phyloP scores from a whole-genome alignment of 1,284 basidiomycete genomes.

The Microbotryum lychnidis-dioicae region DNA sequence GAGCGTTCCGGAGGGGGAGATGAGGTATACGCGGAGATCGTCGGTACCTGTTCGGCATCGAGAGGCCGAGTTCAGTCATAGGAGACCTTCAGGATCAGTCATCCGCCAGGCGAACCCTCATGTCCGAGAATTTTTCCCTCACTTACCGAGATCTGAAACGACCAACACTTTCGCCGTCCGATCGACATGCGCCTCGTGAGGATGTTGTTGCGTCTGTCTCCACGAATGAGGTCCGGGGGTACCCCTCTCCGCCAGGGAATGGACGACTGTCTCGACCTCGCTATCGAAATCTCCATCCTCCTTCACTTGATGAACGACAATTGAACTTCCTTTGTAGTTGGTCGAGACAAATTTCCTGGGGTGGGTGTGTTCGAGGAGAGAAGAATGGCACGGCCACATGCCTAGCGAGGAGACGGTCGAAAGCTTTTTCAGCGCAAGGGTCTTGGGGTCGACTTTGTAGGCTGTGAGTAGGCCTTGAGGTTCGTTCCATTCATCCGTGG shows the following conservation, averaged over 20 bases:
- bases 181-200: constrained; percentile 25
- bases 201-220: constrained; percentile 23
- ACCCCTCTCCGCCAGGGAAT: constrained; percentile 1
- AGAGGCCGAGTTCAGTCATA: no score
- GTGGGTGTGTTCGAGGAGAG: background rate
- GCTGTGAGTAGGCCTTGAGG: constrained; percentile 2
- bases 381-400: constrained; percentile 19
- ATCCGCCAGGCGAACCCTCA: no score
- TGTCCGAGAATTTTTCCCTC: no score
- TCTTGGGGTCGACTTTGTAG: background rate
- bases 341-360: constrained; percentile 11
- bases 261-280: background rate
- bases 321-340: constrained; percentile 19
- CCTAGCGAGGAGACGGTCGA: constrained; percentile 7
- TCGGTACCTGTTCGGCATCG: constrained; percentile 14
- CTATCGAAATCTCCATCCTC: constrained; percentile 9
- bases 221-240: constrained; percentile 4
- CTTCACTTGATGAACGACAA: background rate
- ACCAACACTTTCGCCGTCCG: constrained; percentile 9
- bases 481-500: constrained; percentile 15
- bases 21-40: constrained; percentile 10
- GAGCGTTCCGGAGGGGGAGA: constrained; percentile 7
- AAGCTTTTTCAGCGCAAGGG: background rate
- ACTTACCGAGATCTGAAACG: constrained; percentile 19
- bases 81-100: no score